Base-by-base conservation (phyloP, 345 rosid genomes). In the Abelmoschus esculentus region DNA sequence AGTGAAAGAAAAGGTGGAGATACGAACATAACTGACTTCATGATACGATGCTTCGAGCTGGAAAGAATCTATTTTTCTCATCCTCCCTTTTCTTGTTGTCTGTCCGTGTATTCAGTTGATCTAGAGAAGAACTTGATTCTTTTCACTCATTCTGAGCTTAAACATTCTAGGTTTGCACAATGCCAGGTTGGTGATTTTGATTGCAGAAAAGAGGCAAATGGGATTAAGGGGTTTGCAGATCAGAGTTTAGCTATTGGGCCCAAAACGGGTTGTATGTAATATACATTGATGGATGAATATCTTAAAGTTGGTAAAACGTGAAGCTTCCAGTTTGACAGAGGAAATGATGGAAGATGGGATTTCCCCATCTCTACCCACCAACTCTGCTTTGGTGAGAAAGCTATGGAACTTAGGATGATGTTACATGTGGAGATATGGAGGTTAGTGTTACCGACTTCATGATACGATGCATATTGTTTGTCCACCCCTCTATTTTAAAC, bases 281-380 rank as follows among this genome's bases (percentile, higher is more conserved):
- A 18, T 34, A 61, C 46, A 15, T 47, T 40, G n/a, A 50, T 17
- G 73, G 14, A 13, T 42, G 31, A 55, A 42, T 26, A 77, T 74
- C 73, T 75, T 59, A 83, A 76, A 80, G 61, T 65, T 72, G 91
- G 91, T 72, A 57, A 72, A 61, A 65, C 67, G 36, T 53, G 83
- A 80, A 76, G 95, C 95, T 64, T 74, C 78, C 71, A 80, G 82
- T 70, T 77, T 86, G 74, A 74, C 62, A 75, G 80, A 80, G 17
- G 77, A 72, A 76, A 81, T 89, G 89, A 38, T 70, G 62, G 78
- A 81, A 73, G 78, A 82, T 73, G 86, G 87, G 63, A 70, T 85
- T 63, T 62, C 59, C 58, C 18, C 54, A 12, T 44, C 68, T 44
- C 11, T 13, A 44, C 12, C 36, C 54, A 44, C 66, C 66, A 17